Percentiles rank a stretch among this genome's conserved stretches.
Conservation (phyloP, 2,329 filamentous ascomycete genomes). For the Phaeomoniella chlamydospora region DNA sequence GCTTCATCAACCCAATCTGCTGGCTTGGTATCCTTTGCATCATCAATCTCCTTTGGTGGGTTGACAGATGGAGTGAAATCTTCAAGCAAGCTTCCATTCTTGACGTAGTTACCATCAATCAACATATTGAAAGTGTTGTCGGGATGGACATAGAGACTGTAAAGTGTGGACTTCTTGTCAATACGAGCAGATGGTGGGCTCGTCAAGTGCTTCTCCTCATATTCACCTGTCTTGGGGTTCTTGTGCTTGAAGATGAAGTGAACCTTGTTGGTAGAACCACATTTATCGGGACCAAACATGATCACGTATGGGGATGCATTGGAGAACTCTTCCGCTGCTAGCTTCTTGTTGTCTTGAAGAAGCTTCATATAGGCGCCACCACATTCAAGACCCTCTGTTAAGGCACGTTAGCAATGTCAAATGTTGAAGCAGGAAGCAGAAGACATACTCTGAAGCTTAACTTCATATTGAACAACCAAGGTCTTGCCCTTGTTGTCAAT, state of each 20-base stretch:
- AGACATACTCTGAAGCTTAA: slow-evolving; percentile 88
- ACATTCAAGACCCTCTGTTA: slow-evolving; percentile 81
- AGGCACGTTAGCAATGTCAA: slow-evolving; percentile 16
- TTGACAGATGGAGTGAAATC: slow-evolving; percentile 92
- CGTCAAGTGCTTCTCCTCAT: slow-evolving; percentile 97
- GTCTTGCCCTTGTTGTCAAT: slow-evolving; percentile 96
- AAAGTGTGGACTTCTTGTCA: slow-evolving; percentile 82
- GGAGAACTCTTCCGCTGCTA: slow-evolving; percentile 94
- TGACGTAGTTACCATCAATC: slow-evolving; percentile 78
- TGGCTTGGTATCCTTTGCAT: slow-evolving; percentile 85
- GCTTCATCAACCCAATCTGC: slow-evolving; percentile 90
- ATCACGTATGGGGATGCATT: slow-evolving; percentile 96
- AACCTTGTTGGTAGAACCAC: slow-evolving; percentile 94
- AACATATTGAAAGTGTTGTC: slow-evolving; percentile 91
- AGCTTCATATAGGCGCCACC: slow-evolving; percentile 99
- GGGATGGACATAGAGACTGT: slow-evolving; percentile 90
- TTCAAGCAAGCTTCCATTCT: slow-evolving; percentile 82
- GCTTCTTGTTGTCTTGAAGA: slow-evolving; percentile 90
- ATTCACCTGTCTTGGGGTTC: slow-evolving; percentile 99
- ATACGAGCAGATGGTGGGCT: slow-evolving; percentile 74
- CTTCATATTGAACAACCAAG: slow-evolving; percentile 95
- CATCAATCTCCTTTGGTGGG: slow-evolving; percentile 87
- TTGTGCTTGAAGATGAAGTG: slow-evolving; percentile 99
- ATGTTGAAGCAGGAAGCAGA: slow-evolving; percentile 1
- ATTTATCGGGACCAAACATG: slow-evolving; percentile 99